Evolutionary conservation across 2,329 filamentous ascomycete species (phyloP).

Genomic region (Alternaria incomplexa): DNA sequence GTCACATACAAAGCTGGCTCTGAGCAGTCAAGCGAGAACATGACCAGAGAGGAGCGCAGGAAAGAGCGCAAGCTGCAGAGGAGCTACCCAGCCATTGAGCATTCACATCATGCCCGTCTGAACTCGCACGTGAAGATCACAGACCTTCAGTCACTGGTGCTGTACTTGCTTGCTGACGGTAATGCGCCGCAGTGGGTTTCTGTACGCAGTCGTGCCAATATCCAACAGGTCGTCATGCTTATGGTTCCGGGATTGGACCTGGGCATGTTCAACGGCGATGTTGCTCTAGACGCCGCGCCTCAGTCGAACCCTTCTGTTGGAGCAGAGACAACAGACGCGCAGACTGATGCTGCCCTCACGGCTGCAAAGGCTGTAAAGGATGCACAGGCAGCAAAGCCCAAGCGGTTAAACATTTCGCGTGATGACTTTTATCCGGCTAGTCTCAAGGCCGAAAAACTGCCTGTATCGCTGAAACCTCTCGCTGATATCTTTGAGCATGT

Average conservation of each 20-base stretch:
- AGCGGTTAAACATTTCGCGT: constrained; percentile 48
- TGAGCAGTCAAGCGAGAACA: constrained; percentile 4
- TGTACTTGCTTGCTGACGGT: constrained; percentile 67
- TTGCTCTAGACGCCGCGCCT: constrained; percentile 21
- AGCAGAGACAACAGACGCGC: constrained; percentile 1
- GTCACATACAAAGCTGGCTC: constrained; percentile 12
- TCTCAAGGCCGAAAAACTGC: constrained; percentile 51
- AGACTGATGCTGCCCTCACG: constrained; percentile 16
- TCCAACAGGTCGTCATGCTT: constrained; percentile 80
- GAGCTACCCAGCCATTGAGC: constrained; percentile 54
- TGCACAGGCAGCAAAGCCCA: constrained; percentile 18
- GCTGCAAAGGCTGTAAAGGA: constrained; percentile 17
- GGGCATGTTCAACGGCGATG: constrained; percentile 77
- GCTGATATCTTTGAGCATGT: constrained; percentile 84
- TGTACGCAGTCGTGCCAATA: constrained; percentile 61
- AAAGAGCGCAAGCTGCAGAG: constrained; percentile 42
- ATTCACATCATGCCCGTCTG: constrained; percentile 60
- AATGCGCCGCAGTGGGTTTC: constrained; percentile 69
- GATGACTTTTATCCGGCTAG: constrained; percentile 58
- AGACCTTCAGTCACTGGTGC: constrained; percentile 62
- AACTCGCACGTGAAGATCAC: constrained; percentile 63
- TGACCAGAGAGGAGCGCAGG: constrained; percentile 28
- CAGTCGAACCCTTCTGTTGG: not conserved
- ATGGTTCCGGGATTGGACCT: constrained; percentile 93
- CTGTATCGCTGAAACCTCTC: constrained; percentile 63